These are phyloP conservation scores for Laburnicola sp. DNA, from an alignment of 2,329 filamentous ascomycete species.

Conservation along the genomic window DNA sequence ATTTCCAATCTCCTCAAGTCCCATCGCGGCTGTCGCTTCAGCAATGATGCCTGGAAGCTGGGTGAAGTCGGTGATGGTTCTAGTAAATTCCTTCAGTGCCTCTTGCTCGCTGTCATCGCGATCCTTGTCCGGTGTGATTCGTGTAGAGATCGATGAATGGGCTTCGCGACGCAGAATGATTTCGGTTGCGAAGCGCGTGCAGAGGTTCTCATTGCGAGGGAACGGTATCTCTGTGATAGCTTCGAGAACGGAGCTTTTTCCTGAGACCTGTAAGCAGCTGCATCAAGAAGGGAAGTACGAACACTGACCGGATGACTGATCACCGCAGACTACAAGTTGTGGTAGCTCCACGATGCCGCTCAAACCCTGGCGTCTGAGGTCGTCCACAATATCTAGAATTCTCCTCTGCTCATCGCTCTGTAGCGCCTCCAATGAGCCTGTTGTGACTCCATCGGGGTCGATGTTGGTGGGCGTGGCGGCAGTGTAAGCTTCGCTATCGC, in stretches of 20 bases:
- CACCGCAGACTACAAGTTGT: slow-evolving; percentile 44
- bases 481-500: background rate
- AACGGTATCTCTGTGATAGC: slow-evolving; percentile 66
- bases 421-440: slow-evolving; percentile 46
- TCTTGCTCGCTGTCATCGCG: slow-evolving; percentile 33
- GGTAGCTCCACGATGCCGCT: slow-evolving; percentile 36
- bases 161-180: slow-evolving; percentile 48
- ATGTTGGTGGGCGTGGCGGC: background rate
- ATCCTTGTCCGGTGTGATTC: slow-evolving; percentile 43
- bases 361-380: slow-evolving; percentile 54
- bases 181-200: slow-evolving; percentile 63
- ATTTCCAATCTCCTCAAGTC: slow-evolving; percentile 32
- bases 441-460: slow-evolving; percentile 28
- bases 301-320: slow-evolving; percentile 61
- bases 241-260: slow-evolving; percentile 67
- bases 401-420: slow-evolving; percentile 51
- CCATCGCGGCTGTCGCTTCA: slow-evolving; percentile 57
- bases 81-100: slow-evolving; percentile 43
- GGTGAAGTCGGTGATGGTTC: slow-evolving; percentile 42
- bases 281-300: slow-evolving; percentile 32
- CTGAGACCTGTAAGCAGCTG: slow-evolving; percentile 53
- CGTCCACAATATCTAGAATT: slow-evolving; percentile 59
- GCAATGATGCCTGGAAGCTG: slow-evolving; percentile 56
- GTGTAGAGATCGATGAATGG: slow-evolving; percentile 31
- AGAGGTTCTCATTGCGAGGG: slow-evolving; percentile 58